Percentiles rank a stretch among this genome's conserved stretches.
phyloP scores from a whole-genome alignment of 148 eudicot genomes.

The Dianthus caryophyllus region DNA sequence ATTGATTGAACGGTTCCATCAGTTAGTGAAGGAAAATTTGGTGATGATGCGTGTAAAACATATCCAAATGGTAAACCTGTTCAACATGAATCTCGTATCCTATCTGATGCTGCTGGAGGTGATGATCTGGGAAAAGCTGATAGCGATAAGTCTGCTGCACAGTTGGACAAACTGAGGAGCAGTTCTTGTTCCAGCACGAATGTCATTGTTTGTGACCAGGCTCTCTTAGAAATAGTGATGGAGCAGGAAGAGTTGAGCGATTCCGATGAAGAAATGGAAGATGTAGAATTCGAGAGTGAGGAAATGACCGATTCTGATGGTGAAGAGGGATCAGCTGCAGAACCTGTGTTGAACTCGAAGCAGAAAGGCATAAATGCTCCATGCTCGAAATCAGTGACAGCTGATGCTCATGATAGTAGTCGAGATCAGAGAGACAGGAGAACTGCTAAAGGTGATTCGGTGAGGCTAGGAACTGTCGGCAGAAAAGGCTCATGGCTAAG shows the following conservation, averaged over 20 bases:
- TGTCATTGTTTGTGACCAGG: slow-evolving; percentile 34
- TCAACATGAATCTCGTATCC: slow-evolving; percentile 12
- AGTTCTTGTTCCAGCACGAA: slow-evolving; percentile 11
- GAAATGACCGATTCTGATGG: slow-evolving; percentile 94
- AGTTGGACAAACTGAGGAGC: slow-evolving; percentile 25
- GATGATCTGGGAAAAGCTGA: slow-evolving; percentile 23
- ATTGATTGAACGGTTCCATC: slow-evolving; percentile 11
- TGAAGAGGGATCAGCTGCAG: slow-evolving; percentile 53
- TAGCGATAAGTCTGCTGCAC: slow-evolving; percentile 25
- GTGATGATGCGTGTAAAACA: slow-evolving; percentile 24
- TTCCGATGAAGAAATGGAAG: slow-evolving; percentile 90
- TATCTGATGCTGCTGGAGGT: slow-evolving; percentile 20
- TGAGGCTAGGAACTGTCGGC: slow-evolving; percentile 24
- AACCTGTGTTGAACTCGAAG: slow-evolving; percentile 34
- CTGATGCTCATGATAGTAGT: slow-evolving; percentile 18
- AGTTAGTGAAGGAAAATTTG: slow-evolving; percentile 18
- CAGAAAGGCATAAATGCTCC: slow-evolving; percentile 21
- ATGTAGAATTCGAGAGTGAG: slow-evolving; percentile 91
- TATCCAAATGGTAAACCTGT: slow-evolving; percentile 5
- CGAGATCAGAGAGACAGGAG: slow-evolving; percentile 17
- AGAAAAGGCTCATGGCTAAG: slow-evolving; percentile 38
- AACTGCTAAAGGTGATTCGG: slow-evolving; percentile 13
- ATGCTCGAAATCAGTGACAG: slow-evolving; percentile 16
- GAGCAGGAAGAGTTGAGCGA: slow-evolving; percentile 98
- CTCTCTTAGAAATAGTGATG: slow-evolving; percentile 80